Evolutionary conservation across 345 rosid species (phyloP).

Genomic region (Citrus cavaleriei): DNA sequence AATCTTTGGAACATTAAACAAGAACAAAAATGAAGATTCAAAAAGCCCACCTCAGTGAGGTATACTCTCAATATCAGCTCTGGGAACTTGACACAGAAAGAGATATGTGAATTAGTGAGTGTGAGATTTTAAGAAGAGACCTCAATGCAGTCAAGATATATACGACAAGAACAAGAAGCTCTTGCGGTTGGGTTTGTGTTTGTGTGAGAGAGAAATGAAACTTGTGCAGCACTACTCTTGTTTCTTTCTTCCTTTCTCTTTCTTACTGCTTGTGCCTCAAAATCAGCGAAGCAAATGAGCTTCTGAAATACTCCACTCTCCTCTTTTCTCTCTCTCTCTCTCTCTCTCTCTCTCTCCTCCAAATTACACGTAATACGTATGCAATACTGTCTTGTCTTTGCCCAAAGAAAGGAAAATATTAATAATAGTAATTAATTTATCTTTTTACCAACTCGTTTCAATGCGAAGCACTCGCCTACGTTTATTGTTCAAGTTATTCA

Average conservation of each 20-base stretch:
- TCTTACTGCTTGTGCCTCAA: constrained; percentile 16
- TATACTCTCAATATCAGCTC: not conserved
- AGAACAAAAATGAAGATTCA: not conserved
- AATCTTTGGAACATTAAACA: not conserved
- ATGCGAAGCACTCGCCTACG: not conserved
- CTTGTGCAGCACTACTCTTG: constrained; percentile 17
- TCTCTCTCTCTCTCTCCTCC: not conserved
- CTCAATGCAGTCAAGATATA: constrained; percentile 9
- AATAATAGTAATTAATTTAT: no score
- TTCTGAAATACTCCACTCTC: constrained; percentile 19
- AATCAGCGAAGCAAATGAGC: constrained; percentile 29
- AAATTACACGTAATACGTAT: not conserved
- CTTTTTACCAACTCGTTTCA: not conserved
- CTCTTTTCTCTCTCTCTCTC: not conserved
- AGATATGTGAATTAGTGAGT: not conserved
- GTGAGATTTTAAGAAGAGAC: not conserved
- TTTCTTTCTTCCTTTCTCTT: constrained; percentile 1
- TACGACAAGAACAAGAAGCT: not conserved
- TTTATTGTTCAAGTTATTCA: not conserved
- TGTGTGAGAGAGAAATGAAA: constrained; percentile 6
- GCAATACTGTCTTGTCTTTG: constrained; percentile 4
- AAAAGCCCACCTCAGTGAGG: not conserved
- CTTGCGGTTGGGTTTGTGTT: not conserved
- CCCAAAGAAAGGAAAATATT: not conserved
- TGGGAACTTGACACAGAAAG: not conserved